phyloP scores from a whole-genome alignment of 306 rosid species.

The Lathyrus oleraceus region DNA sequence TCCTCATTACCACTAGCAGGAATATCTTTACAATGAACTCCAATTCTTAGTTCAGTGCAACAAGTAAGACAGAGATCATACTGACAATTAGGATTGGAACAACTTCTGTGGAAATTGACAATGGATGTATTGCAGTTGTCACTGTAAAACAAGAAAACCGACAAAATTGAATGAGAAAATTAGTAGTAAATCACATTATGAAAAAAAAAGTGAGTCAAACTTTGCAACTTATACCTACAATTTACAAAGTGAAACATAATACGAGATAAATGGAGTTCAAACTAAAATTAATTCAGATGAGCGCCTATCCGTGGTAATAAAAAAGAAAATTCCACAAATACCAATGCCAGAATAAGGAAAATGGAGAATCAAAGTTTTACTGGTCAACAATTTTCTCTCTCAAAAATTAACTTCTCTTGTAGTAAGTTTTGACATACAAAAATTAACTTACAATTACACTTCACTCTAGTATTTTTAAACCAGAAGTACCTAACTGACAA shows the following conservation, averaged over 20 bases:
- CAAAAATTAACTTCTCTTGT: constrained; percentile 6
- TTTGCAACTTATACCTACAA: constrained; percentile 8
- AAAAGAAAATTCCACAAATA: neutral
- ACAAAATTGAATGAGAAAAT: constrained; percentile 22
- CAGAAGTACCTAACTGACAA: too few relatives aligned
- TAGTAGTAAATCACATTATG: neutral
- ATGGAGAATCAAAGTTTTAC: neutral
- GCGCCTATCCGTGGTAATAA: constrained; percentile 11
- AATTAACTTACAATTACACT: too few relatives aligned
- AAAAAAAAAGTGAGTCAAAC: constrained; percentile 19
- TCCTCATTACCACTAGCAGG: constrained; percentile 32
- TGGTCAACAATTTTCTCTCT: neutral
- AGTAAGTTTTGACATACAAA: too few relatives aligned
- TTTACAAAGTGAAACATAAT: constrained; percentile 8
- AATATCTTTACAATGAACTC: constrained; percentile 39
- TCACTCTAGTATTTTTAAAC: too few relatives aligned
- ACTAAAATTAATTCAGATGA: constrained; percentile 4
- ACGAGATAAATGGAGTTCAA: neutral
- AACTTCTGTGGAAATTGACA: constrained; percentile 71
- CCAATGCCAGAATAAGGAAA: constrained; percentile 14
- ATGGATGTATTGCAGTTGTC: constrained; percentile 74
- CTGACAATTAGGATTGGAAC: constrained; percentile 57
- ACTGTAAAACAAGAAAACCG: constrained; percentile 44
- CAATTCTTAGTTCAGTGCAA: constrained; percentile 56
- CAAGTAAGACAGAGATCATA: constrained; percentile 69